Percentiles rank a stretch among this genome's conserved stretches.
Evolutionary conservation across 805 yeast species (phyloP).

Genomic region (Ogataea minuta): DNA sequence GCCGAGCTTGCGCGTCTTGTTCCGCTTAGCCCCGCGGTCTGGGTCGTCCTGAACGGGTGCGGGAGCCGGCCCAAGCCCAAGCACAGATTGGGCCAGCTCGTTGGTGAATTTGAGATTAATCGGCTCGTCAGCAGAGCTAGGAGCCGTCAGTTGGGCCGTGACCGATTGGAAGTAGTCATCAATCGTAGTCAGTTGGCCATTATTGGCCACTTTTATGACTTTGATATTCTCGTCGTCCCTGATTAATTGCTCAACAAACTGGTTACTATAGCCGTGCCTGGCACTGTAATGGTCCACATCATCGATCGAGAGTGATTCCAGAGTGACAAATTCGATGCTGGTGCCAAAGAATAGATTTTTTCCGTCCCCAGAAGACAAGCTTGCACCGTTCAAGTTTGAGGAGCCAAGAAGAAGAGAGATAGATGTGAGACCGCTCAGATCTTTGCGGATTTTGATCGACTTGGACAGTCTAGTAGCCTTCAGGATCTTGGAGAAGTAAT

Average conservation of each 20-base stretch:
- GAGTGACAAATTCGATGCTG: constrained; percentile 32
- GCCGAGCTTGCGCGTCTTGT: constrained; percentile 9
- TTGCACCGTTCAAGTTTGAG: constrained; percentile 7
- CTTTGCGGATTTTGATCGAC: constrained; percentile 54
- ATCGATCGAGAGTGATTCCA: constrained; percentile 28
- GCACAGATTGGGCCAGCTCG: constrained; percentile 28
- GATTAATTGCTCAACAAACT: constrained; percentile 31
- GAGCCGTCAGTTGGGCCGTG: neutral
- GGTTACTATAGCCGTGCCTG: constrained; percentile 28
- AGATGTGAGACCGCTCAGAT: constrained; percentile 43
- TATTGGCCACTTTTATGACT: constrained; percentile 25
- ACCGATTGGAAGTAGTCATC: constrained; percentile 29
- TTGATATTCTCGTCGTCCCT: constrained; percentile 34
- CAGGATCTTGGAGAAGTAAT: constrained; percentile 44
- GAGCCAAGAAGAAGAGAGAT: constrained; percentile 28
- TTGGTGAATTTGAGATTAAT: constrained; percentile 23
- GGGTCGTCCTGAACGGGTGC: constrained; percentile 1
- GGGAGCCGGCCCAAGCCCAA: constrained; percentile 19
- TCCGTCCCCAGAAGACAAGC: constrained; percentile 11
- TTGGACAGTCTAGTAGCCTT: constrained; percentile 50
- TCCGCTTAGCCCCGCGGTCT: constrained; percentile 1
- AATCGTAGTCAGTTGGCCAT: constrained; percentile 29
- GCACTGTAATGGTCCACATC: constrained; percentile 12
- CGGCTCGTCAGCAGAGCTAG: constrained; percentile 4
- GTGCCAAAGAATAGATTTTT: constrained; percentile 26